phyloP scores from a whole-genome alignment of 352 stramenopile genomes.

The Globisporangium takayamanum region DNA sequence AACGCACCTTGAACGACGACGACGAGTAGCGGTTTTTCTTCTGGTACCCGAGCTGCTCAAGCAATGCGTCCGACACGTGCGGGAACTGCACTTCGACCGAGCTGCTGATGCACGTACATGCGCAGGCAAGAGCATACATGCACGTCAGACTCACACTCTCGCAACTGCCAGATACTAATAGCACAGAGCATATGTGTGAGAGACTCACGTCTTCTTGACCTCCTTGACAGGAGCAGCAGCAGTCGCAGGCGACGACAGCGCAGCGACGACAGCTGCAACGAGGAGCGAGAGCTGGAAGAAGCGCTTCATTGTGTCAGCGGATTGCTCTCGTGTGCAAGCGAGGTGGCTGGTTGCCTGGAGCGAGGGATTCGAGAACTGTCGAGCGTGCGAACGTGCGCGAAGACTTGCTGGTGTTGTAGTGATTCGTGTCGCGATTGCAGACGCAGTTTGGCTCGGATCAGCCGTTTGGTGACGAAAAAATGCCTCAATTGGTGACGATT shows the following conservation, averaged over 20 bases:
- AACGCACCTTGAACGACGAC: conserved; percentile 55
- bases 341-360: background rate
- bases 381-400: too few relatives aligned
- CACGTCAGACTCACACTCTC: too few relatives aligned
- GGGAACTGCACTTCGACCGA: conserved; percentile 76
- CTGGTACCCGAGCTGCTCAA: conserved; percentile 71
- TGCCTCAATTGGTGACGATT: too few relatives aligned
- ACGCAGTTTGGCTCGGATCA: too few relatives aligned
- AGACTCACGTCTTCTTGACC: background rate
- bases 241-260: conserved; percentile 3
- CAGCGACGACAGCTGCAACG: conserved; percentile 25
- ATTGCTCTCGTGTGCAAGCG: background rate
- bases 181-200: too few relatives aligned
- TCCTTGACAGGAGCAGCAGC: background rate
- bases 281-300: conserved; percentile 25
- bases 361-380: background rate
- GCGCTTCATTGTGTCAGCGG: background rate
- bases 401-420: too few relatives aligned
- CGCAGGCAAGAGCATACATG: background rate
- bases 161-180: too few relatives aligned
- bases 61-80: conserved; percentile 63
- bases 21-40: conserved; percentile 79
- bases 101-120: background rate
- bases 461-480: too few relatives aligned
- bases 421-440: too few relatives aligned